These are phyloP conservation scores for Wickerhamomyces canadensis DNA, from an alignment of 805 yeast genomes.

Conservation along the genomic window DNA sequence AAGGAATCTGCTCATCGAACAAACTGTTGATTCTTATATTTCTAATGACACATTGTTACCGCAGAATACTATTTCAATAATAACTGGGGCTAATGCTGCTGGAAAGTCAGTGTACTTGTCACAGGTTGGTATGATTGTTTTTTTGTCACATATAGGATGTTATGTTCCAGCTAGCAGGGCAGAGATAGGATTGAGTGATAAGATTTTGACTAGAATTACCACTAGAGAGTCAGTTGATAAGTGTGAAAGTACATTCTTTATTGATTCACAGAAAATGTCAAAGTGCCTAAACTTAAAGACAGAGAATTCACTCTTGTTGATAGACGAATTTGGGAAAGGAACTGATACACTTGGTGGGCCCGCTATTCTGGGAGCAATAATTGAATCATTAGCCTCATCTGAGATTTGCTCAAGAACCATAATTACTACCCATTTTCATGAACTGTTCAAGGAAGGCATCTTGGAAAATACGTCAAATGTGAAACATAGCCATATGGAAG, in stretches of 20 bases:
- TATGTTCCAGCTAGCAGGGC: conserved; percentile 47
- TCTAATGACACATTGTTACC: conserved; percentile 35
- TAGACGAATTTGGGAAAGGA: conserved; percentile 54
- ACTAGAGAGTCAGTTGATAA: conserved; percentile 35
- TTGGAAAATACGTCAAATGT: conserved; percentile 19
- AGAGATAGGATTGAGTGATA: conserved; percentile 41
- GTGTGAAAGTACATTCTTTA: conserved; percentile 43
- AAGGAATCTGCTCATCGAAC: conserved; percentile 43
- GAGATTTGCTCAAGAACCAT: conserved; percentile 23
- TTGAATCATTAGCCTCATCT: conserved; percentile 20
- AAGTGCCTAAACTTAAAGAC: conserved; percentile 37
- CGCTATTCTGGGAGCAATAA: conserved; percentile 34
- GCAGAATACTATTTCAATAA: conserved; percentile 26
- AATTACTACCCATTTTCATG: conserved; percentile 40
- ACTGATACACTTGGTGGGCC: conserved; percentile 44
- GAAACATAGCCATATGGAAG: conserved; percentile 32
- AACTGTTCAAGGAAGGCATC: conserved; percentile 27
- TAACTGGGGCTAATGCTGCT: conserved; percentile 47
- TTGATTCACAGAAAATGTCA: conserved; percentile 41
- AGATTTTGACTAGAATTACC: conserved; percentile 39
- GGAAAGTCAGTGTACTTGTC: conserved; percentile 49
- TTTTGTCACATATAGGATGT: conserved; percentile 48
- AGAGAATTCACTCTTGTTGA: conserved; percentile 35
- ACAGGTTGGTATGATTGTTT: conserved; percentile 43
- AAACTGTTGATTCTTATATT: conserved; percentile 31